phyloP scores from a whole-genome alignment of 176 grass and related monocot species.

The Triticum monococcum region DNA sequence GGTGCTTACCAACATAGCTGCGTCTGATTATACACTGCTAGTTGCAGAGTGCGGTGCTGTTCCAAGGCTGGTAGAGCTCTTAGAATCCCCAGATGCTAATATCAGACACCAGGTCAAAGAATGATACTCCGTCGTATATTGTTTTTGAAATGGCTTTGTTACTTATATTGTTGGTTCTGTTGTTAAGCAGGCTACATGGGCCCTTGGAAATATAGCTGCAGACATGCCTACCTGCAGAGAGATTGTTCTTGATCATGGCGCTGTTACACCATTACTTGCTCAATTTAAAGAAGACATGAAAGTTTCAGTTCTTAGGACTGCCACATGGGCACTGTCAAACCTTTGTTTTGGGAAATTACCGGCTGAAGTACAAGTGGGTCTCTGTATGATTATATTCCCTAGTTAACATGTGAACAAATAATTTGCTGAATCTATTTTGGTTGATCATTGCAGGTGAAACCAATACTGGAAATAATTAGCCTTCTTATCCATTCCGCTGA shows the following conservation, averaged over 20 bases:
- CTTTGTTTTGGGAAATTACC: slow-evolving; percentile 74
- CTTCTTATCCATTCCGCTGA: slow-evolving; percentile 78
- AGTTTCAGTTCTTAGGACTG: slow-evolving; percentile 77
- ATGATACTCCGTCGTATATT: not conserved
- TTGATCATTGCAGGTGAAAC: slow-evolving; percentile 58
- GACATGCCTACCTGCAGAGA: slow-evolving; percentile 75
- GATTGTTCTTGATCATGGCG: slow-evolving; percentile 66
- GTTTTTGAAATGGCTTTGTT: not conserved
- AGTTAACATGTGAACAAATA: not conserved
- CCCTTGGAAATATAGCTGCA: slow-evolving; percentile 81
- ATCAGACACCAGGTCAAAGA: slow-evolving; percentile 72
- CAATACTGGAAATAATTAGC: slow-evolving; percentile 59
- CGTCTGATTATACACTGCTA: slow-evolving; percentile 71
- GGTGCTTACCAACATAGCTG: slow-evolving; percentile 84
- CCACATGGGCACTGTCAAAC: slow-evolving; percentile 76
- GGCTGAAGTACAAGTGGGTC: slow-evolving; percentile 52
- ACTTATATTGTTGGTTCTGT: slow-evolving; percentile 18
- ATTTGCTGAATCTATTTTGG: slow-evolving; percentile 21
- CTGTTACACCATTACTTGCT: slow-evolving; percentile 47
- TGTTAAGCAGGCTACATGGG: slow-evolving; percentile 68
- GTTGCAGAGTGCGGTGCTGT: slow-evolving; percentile 67
- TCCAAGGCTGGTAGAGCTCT: slow-evolving; percentile 61
- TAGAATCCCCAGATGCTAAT: slow-evolving; percentile 53
- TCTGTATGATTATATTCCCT: not conserved
- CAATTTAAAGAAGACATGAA: slow-evolving; percentile 70